These are phyloP conservation scores for Lachnellula occidentalis DNA, from an alignment of 2,329 filamentous ascomycete genomes.

Conservation along the genomic window DNA sequence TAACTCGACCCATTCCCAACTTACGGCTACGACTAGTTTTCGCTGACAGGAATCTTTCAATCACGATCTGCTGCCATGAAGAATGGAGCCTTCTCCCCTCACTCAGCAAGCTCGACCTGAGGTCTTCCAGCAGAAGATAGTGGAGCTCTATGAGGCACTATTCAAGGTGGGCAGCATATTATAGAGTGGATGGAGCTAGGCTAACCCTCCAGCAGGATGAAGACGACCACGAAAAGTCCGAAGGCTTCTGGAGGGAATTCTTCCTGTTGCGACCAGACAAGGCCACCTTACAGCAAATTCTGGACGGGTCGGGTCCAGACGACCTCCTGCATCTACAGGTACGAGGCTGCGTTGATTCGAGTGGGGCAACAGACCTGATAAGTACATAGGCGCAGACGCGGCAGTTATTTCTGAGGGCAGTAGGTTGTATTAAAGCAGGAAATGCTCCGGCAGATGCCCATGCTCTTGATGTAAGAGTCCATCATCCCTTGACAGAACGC, in stretches of 20 bases:
- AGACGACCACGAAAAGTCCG: conserved; percentile 64
- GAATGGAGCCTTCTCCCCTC: conserved; percentile 85
- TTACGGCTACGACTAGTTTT: background rate
- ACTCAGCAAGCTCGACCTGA: conserved; percentile 88
- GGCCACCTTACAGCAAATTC: conserved; percentile 57
- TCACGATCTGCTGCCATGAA: conserved; percentile 25
- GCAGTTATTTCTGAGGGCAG: conserved; percentile 70
- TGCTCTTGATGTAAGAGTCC: conserved; percentile 71
- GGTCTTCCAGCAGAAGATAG: conserved; percentile 89
- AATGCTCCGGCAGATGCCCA: conserved; percentile 62
- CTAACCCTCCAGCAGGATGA: conserved; percentile 46
- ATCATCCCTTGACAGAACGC: conserved; percentile 6
- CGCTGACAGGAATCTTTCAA: background rate
- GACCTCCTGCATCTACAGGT: conserved; percentile 72
- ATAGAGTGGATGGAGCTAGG: background rate
- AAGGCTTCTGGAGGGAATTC: conserved; percentile 95
- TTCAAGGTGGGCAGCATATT: conserved; percentile 56
- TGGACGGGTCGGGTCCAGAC: conserved; percentile 66
- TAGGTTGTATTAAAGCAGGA: conserved; percentile 59
- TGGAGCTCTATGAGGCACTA: conserved; percentile 78
- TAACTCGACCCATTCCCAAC: background rate
- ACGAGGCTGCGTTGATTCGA: conserved; percentile 41
- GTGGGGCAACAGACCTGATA: conserved; percentile 7
- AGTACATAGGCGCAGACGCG: conserved; percentile 28
- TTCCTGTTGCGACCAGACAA: conserved; percentile 83